Evolutionary conservation across 805 yeast genomes (phyloP), one percentile per base, ranked within the genome.

Genomic region (Vanderwaltozyma tropicalis): DNA sequence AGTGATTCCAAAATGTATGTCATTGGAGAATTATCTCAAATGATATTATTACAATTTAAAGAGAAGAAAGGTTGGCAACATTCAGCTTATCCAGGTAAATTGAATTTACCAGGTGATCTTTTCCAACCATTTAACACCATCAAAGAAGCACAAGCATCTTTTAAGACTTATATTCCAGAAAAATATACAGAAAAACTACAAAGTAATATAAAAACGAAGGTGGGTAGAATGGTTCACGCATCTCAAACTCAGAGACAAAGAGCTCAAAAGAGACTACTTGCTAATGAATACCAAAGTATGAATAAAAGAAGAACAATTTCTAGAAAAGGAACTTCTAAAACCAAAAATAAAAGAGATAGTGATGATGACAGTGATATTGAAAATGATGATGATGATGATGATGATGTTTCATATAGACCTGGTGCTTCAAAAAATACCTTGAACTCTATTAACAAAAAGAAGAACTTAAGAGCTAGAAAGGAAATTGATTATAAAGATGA

Each of bases 61-160:
- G 78, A 72, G 18, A 50, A 60, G 18, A 76, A 70, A 48, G 68
- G 67, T 32, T 85, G 95, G 94, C 71, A 71, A 17, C 64, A 82
- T 39, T 72, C 78, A 18, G 76, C 87, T 0, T 87, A 88, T 76
- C 94, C 95, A 0, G 94, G 89, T 1, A 81, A 79, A 48, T 57
- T 81, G 14, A 72, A 74, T 15, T 56, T 86, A 15, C 79, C 89
- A 0, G 59, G 68, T n/a, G 95, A 86, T 51, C 53, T 83, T 8
- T 85, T 71, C 57, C 62, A 67, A n/a, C 74, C 82, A 1, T 74
- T 80, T 67, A 63, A 65, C 8, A 64, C 72, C n/a, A 53, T 72
- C 2, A 61, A 65, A 13, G 80, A 76, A 42, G 80, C 85, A 2
- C 80, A 76, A 42, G 59, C 56, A 12, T 69, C 78, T 0, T 65